These are phyloP conservation scores for Epichloe baconii DNA, from an alignment of 2,329 filamentous ascomycete species.

Conservation along the genomic window DNA sequence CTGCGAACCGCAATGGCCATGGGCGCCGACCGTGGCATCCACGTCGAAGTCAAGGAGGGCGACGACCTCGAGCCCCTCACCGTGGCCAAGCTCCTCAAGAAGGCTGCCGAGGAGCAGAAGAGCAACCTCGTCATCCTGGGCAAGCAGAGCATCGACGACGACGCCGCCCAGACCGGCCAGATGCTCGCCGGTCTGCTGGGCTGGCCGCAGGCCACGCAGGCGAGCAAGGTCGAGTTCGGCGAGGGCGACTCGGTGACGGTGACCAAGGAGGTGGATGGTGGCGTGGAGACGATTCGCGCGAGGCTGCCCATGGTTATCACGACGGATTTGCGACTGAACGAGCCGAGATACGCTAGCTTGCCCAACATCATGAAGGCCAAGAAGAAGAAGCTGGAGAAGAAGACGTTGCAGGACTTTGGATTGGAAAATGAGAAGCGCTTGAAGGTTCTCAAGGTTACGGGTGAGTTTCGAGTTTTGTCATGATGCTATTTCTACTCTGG, in stretches of 20 bases:
- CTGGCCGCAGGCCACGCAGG: constrained; percentile 93
- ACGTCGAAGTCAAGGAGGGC: constrained; percentile 67
- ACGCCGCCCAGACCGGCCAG: constrained; percentile 89
- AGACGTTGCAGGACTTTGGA: constrained; percentile 70
- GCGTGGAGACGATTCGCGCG: constrained; percentile 75
- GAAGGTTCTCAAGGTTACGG: constrained; percentile 80
- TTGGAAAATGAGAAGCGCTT: constrained; percentile 62
- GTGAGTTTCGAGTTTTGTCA: constrained; percentile 30
- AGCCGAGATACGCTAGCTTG: constrained; percentile 87
- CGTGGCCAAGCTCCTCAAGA: constrained; percentile 81
- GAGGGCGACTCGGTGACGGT: constrained; percentile 60
- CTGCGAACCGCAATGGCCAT: constrained; percentile 97
- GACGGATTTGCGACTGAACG: constrained; percentile 86
- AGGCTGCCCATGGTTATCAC: constrained; percentile 90
- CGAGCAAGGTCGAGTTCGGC: constrained; percentile 67
- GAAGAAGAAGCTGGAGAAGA: constrained; percentile 98
- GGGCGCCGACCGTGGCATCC: constrained; percentile 86
- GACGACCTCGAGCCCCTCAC: constrained; percentile 74
- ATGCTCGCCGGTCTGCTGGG: constrained; percentile 89
- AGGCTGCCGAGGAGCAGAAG: constrained; percentile 70
- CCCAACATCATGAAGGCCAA: constrained; percentile 99
- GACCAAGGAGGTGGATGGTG: constrained; percentile 87
- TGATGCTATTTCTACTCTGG: neutral
- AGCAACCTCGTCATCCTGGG: constrained; percentile 87
- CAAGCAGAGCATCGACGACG: constrained; percentile 97